These are phyloP conservation scores for Verticillium nonalfalfae DNA, from an alignment of 2,329 filamentous ascomycete species.

Conservation along the genomic window DNA sequence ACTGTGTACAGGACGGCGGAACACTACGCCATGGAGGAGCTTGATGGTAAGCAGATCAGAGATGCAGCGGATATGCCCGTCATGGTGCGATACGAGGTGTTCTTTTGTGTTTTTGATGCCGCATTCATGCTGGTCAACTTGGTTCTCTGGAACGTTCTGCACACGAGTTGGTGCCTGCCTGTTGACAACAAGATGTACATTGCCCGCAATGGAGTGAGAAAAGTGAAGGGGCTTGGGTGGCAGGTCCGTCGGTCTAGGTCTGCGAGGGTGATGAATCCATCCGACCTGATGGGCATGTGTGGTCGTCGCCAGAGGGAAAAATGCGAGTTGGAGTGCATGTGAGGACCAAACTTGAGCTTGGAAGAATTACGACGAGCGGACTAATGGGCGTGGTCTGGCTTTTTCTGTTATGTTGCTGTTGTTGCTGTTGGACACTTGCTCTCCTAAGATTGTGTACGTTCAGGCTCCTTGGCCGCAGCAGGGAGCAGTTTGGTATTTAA, in stretches of 20 bases:
- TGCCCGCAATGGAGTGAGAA: conserved; percentile 32
- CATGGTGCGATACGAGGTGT: conserved; percentile 50
- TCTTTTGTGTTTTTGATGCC: conserved; percentile 53
- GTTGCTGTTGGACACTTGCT: too few relatives aligned
- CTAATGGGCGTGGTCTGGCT: too few relatives aligned
- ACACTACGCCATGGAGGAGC: conserved; percentile 25
- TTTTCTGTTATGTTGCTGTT: too few relatives aligned
- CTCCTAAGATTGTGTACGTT: too few relatives aligned
- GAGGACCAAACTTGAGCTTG: not conserved
- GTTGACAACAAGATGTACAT: conserved; percentile 41
- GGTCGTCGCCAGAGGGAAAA: not conserved
- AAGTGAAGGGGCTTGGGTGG: conserved; percentile 1
- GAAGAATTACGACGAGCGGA: too few relatives aligned
- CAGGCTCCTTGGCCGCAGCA: too few relatives aligned
- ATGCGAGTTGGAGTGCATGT: not conserved
- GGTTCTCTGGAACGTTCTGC: conserved; percentile 40
- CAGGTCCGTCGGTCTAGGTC: not conserved
- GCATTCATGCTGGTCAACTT: conserved; percentile 44
- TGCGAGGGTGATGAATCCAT: not conserved
- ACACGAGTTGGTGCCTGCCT: conserved; percentile 46
- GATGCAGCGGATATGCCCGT: conserved; percentile 25
- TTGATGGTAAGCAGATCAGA: conserved; percentile 1
- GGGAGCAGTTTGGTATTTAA: too few relatives aligned
- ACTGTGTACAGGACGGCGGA: conserved; percentile 44
- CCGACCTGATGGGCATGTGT: not conserved